phyloP scores from a whole-genome alignment of 1,139 yeast species.

The Candida frijolesensis region DNA sequence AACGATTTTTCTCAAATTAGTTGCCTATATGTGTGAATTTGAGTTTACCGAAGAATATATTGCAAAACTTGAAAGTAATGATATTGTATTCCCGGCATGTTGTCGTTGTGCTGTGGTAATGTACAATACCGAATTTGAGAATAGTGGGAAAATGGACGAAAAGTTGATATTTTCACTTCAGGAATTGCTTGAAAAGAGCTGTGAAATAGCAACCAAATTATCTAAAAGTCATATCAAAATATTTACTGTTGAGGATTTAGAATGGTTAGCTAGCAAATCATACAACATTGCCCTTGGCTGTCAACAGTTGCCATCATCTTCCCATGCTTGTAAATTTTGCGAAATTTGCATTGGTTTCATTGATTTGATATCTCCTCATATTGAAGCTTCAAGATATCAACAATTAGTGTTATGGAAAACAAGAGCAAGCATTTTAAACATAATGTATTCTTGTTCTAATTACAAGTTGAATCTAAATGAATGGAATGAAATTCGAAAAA shows the following conservation, averaged over 20 bases:
- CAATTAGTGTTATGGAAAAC: constrained; percentile 13
- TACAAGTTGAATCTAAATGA: constrained; percentile 1
- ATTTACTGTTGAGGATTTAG: constrained; percentile 17
- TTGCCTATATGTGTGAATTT: constrained; percentile 3
- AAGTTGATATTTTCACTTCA: constrained; percentile 1
- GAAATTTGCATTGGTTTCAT: constrained; percentile 10
- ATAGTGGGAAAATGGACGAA: not conserved
- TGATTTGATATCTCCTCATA: constrained; percentile 8
- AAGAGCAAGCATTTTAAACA: constrained; percentile 11
- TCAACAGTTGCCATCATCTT: not conserved
- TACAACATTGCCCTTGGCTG: constrained; percentile 18
- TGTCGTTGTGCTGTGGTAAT: constrained; percentile 13
- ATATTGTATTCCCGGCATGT: constrained; percentile 13
- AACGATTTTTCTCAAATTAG: constrained; percentile 10
- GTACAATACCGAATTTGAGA: constrained; percentile 11
- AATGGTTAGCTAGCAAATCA: constrained; percentile 23
- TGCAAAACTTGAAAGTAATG: constrained; percentile 8
- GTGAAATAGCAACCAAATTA: constrained; percentile 10
- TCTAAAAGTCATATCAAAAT: not conserved
- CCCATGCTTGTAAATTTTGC: constrained; percentile 9
- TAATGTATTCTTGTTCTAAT: constrained; percentile 6
- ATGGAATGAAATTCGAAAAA: constrained; percentile 14
- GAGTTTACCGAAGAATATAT: constrained; percentile 6
- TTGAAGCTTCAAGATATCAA: constrained; percentile 5
- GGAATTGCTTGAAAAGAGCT: constrained; percentile 12